phyloP scores from a whole-genome alignment of 495 filamentous ascomycete genomes.

The Xylaria bambusicola region DNA sequence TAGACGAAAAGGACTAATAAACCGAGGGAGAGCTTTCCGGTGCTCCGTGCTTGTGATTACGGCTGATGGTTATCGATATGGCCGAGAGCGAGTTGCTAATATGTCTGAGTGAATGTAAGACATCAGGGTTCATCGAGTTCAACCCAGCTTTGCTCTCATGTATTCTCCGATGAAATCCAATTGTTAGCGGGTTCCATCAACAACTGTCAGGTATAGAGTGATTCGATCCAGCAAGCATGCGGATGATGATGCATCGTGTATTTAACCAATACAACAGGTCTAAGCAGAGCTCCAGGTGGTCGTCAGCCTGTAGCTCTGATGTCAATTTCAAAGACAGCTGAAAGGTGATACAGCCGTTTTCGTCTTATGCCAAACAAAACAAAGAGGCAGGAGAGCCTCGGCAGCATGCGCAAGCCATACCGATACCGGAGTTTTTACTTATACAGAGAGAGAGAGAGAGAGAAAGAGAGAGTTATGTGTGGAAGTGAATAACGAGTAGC shows the following conservation, averaged over 20 bases:
- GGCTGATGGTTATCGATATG: too few relatives aligned
- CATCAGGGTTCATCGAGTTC: too few relatives aligned
- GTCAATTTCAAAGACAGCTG: not conserved
- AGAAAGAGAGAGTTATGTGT: not conserved
- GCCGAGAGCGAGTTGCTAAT: too few relatives aligned
- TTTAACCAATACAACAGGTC: constrained; percentile 3
- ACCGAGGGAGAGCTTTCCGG: too few relatives aligned
- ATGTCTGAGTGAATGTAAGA: too few relatives aligned
- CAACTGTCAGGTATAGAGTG: not conserved
- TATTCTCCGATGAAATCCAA: too few relatives aligned
- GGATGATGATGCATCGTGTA: constrained; percentile 12
- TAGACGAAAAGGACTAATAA: too few relatives aligned
- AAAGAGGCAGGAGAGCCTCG: constrained; percentile 1
- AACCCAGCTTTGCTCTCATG: too few relatives aligned
- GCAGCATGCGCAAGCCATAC: not conserved
- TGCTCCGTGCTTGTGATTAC: too few relatives aligned
- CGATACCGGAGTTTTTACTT: constrained; percentile 14
- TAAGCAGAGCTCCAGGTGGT: not conserved
- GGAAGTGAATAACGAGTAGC: not conserved
- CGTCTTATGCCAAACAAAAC: not conserved
- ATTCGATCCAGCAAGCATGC: not conserved
- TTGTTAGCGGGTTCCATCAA: too few relatives aligned
- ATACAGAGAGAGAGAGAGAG: too few relatives aligned
- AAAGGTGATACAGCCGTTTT: not conserved
- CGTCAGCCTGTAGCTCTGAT: not conserved